Evolutionary conservation across 371 early-diverging fungal species (phyloP), one percentile per base, ranked within the genome.

Genomic region (Lichtheimia hyalospora): DNA sequence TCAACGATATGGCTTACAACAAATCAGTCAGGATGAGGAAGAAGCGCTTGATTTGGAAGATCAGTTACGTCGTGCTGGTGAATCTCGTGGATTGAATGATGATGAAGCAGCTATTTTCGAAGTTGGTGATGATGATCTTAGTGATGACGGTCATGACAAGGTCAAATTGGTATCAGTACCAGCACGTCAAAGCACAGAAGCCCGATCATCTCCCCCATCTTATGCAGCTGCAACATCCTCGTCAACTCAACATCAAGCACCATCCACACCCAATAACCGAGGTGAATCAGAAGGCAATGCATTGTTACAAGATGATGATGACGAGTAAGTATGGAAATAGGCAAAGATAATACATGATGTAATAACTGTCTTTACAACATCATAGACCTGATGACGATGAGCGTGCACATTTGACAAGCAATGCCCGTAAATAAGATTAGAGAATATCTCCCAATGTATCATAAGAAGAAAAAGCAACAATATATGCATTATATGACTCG

Each of bases 1-100:
- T 73, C 86, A 89, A 57, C 84, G 96, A 41, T 93, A 89, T 66
- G 89, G 81, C 5, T 58, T 81, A 48, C 74, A 74, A 65, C 78
- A 81, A 52, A 63, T 81, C 49, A 72, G 73, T 62, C 75, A 85
- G 42, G 84, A 84, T 49, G 84, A 83, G 64, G 85, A 84, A 27
- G 74, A 72, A 12, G 86, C 84, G 1, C 63, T 84, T 15, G 88
- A 81, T 50, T 69, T 81, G 24, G 84, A 84, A 66, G 81, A 83
- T 48, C 61, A 69, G 14, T 60, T 84, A 14, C 73, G 84, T 24
- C 70, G 79, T 12, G 80, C 73, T 1, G 84, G 84, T 44, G 69
- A 73, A 13, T 28, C 54, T 13, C 16, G 27, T 23, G 64, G 65
- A 20, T 13, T 53, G 27, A 54, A 64, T 3, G 83, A 79, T 14